Evolutionary conservation across 2,329 filamentous ascomycete genomes (phyloP).

Genomic region (Bipolaris sorokiniana): DNA sequence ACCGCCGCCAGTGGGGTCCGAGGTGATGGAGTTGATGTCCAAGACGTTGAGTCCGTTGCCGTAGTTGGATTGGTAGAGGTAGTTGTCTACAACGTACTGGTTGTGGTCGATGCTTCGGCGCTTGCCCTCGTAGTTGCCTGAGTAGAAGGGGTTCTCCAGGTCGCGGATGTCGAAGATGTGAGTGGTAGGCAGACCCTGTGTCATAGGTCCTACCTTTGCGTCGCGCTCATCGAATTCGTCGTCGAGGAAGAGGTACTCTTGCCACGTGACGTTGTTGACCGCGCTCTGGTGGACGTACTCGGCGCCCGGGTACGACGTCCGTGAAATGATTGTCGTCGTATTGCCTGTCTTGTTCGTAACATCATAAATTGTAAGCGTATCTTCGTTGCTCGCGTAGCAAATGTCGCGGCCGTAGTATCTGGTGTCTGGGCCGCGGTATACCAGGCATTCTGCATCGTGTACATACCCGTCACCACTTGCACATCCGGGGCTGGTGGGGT

Average conservation of each 20-base stretch:
- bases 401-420: conserved; percentile 58
- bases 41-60: conserved; percentile 47
- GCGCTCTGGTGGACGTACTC: conserved; percentile 63
- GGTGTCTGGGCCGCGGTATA: conserved; percentile 58
- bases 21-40: conserved; percentile 47
- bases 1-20: conserved; percentile 43
- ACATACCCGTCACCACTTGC: conserved; percentile 62
- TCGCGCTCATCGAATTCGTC: conserved; percentile 44
- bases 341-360: conserved; percentile 55
- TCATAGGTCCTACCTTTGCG: conserved; percentile 35
- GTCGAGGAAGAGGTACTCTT: conserved; percentile 40
- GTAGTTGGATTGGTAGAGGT: conserved; percentile 51
- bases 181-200: conserved; percentile 37
- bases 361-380: conserved; percentile 57
- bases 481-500: conserved; percentile 60
- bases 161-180: conserved; percentile 45
- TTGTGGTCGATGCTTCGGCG: conserved; percentile 52
- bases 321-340: conserved; percentile 55
- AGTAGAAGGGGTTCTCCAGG: conserved; percentile 42
- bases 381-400: conserved; percentile 63
- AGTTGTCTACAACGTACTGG: conserved; percentile 50
- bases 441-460: conserved; percentile 65
- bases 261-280: conserved; percentile 33
- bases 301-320: conserved; percentile 59
- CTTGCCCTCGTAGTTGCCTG: conserved; percentile 48